Percentiles rank a stretch among this genome's conserved stretches.
Conservation (phyloP, 352 stramenopile genomes). For the Globisporangium nunn region DNA sequence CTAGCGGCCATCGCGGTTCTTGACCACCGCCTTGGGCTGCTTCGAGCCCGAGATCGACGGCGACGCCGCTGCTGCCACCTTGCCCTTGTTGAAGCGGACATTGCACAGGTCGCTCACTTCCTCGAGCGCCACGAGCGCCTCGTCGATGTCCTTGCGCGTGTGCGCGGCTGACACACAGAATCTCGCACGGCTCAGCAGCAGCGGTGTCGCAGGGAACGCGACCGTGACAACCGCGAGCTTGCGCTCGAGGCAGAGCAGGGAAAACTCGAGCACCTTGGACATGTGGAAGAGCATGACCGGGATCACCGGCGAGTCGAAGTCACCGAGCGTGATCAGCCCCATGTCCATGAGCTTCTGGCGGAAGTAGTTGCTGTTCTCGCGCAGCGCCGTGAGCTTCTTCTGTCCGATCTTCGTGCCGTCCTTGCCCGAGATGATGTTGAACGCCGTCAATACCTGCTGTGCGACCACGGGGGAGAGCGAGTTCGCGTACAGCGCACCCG, state of each 20-base stretch:
- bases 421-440: conserved; percentile 87
- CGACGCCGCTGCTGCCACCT: not conserved
- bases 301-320: conserved; percentile 94
- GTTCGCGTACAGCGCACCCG: conserved; percentile 32
- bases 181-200: conserved; percentile 77
- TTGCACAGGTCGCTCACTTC: conserved; percentile 74
- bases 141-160: conserved; percentile 79
- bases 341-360: conserved; percentile 82
- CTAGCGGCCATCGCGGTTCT: not conserved
- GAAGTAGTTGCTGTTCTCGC: conserved; percentile 95
- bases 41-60: not conserved
- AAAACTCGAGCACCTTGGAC: conserved; percentile 92
- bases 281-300: conserved; percentile 94
- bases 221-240: conserved; percentile 92
- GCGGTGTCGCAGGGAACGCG: conserved; percentile 88
- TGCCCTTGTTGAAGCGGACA: conserved; percentile 83
- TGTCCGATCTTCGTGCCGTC: conserved; percentile 86
- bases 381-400: conserved; percentile 72
- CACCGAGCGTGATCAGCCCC: conserved; percentile 70
- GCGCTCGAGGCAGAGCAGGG: conserved; percentile 80
- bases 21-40: not conserved
- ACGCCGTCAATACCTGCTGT: conserved; percentile 23
- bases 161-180: conserved; percentile 92
- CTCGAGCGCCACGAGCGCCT: conserved; percentile 74
- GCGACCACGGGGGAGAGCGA: conserved; percentile 42